Evolutionary conservation across 345 rosid species (phyloP).

Genomic region (Salix koriyanagi): DNA sequence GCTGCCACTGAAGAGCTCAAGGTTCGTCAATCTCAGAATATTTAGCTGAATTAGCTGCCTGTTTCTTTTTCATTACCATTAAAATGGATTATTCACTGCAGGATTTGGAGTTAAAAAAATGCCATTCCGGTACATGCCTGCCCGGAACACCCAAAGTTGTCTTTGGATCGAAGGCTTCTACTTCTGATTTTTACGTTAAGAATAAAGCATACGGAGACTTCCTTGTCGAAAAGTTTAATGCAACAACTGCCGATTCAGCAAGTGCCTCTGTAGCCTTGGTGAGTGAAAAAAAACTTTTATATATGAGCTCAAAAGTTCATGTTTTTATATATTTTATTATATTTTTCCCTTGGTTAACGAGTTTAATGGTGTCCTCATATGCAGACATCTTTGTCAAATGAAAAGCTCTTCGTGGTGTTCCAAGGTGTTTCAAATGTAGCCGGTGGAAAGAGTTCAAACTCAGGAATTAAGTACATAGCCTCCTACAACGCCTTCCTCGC

Average conservation of each 20-base stretch:
- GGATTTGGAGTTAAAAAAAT: background rate
- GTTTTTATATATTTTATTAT: too few relatives aligned
- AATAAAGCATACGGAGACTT: background rate
- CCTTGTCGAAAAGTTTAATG: background rate
- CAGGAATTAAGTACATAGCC: too few relatives aligned
- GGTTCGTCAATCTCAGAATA: background rate
- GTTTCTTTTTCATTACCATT: too few relatives aligned
- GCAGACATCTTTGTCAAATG: too few relatives aligned
- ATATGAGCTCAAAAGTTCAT: too few relatives aligned
- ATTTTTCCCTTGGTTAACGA: too few relatives aligned
- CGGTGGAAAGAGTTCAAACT: too few relatives aligned
- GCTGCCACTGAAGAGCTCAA: background rate
- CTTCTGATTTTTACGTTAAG: background rate
- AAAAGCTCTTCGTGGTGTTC: too few relatives aligned
- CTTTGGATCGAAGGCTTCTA: background rate
- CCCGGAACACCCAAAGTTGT: background rate
- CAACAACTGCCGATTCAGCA: background rate
- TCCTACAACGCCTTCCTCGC: too few relatives aligned
- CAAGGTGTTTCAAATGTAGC: too few relatives aligned
- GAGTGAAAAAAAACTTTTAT: background rate
- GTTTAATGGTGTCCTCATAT: too few relatives aligned
- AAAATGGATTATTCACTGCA: background rate
- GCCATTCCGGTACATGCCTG: background rate
- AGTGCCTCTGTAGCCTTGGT: background rate
- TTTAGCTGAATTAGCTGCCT: too few relatives aligned